Evolutionary conservation across 805 yeast species (phyloP), one percentile per base, ranked within the genome.

Genomic region (Hanseniaspora mollemarum): DNA sequence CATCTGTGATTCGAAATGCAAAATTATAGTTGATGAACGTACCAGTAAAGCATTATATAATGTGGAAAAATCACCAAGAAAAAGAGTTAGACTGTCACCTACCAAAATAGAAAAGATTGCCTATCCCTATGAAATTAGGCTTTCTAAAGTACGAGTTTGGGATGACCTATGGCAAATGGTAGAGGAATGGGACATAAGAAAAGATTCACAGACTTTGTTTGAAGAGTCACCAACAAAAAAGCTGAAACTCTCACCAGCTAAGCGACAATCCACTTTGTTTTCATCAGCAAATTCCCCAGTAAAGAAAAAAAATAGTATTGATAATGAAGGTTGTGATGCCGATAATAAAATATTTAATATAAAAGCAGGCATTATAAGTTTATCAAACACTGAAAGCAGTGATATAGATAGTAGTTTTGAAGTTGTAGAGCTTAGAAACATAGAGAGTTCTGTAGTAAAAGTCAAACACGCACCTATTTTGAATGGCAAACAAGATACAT

Each of bases 121-220:
- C 16, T 44, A 25, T 25, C 49, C 49, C 18, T 44, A 44, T 36
- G 19, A 18, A 2, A 35, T 44, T 12, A 25, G 4, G 4, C 21
- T 44, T 12, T 35, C 41, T 12, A 44, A 35, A 44, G 49, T 35
- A 16, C 25, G 28, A 24, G 41, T 44, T 2, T 44, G 49, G 49
- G 41, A 44, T 35, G 49, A 44, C 16, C 19, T 44, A 4, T 44
- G 41, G 41, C 40, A 24, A 22, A 8, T 44, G 35, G 49, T 44
- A 5, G 21, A 18, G 25, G 32, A 44, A 18, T 44, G 49, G 49
- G 49, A 35, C 15, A 25, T 44, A 28, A 25, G 21, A 28, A 35
- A 35, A 16, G 40, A 44, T 16, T 5, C n/a, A n/a, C 39, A 43
- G 16, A 13, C 10, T 2, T 29, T 19, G 15, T 3, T 25, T 3